A percentile compares a stretch with the other conserved stretches of the same genome.
phyloP scores from a whole-genome alignment of 2,329 filamentous ascomycete genomes.

The Fusarium globosum region DNA sequence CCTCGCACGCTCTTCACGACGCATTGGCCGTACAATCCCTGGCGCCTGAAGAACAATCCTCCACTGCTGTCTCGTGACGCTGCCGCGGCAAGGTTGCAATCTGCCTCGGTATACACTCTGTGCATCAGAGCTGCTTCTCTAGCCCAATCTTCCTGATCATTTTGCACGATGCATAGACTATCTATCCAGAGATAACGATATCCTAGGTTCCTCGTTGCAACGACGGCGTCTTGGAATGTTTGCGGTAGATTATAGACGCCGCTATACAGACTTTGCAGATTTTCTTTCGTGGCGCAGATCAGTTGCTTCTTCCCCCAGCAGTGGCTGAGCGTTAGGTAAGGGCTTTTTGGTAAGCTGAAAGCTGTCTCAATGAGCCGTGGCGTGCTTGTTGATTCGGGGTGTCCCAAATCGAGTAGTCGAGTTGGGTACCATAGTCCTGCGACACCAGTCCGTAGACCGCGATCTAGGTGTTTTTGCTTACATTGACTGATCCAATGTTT shows the following conservation, averaged over 20 bases:
- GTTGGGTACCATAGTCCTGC: background rate
- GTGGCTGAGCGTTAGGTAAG: background rate
- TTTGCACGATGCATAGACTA: background rate
- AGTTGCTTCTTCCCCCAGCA: background rate
- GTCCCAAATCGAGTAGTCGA: background rate
- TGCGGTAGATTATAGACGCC: background rate
- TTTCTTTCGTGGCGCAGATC: background rate
- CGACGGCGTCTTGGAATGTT: background rate
- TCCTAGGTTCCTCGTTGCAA: accelerated
- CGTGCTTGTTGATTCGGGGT: accelerated
- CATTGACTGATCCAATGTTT: background rate
- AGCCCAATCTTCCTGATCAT: background rate
- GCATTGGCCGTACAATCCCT: accelerated
- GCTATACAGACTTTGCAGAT: too few relatives aligned
- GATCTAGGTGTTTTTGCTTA: accelerated
- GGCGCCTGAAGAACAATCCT: background rate
- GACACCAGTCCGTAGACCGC: accelerated
- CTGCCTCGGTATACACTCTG: background rate
- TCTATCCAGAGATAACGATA: background rate
- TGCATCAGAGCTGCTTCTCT: background rate
- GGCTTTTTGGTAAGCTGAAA: accelerated
- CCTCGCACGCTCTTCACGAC: background rate
- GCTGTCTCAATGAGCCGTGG: background rate
- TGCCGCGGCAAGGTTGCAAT: background rate
- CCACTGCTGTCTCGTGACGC: background rate